These are phyloP conservation scores for Laburnicola sp. DNA, from an alignment of 2,329 filamentous ascomycete species.

Conservation along the genomic window DNA sequence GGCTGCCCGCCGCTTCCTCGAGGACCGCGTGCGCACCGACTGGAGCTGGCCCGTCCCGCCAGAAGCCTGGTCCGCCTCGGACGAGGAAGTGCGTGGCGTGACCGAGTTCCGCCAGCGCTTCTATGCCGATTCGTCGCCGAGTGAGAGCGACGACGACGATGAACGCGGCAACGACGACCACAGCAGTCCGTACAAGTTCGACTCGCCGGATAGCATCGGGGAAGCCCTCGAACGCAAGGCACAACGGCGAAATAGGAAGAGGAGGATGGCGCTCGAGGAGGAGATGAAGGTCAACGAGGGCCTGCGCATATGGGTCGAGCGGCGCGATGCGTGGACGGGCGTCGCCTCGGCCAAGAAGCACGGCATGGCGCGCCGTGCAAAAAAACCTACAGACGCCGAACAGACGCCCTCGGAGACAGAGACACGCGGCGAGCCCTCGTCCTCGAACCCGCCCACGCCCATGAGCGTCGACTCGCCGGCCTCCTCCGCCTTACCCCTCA, in stretches of 20 bases:
- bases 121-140: slow-evolving; percentile 43
- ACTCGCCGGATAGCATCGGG: slow-evolving; percentile 51
- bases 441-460: slow-evolving; percentile 35
- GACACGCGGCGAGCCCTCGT: slow-evolving; percentile 39
- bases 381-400: not conserved
- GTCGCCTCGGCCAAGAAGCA: slow-evolving; percentile 57
- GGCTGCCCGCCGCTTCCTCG: slow-evolving; percentile 48
- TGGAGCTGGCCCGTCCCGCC: slow-evolving; percentile 49
- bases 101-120: slow-evolving; percentile 49
- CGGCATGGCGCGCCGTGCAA: slow-evolving; percentile 12
- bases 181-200: slow-evolving; percentile 45
- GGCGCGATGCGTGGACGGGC: slow-evolving; percentile 83
- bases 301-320: slow-evolving; percentile 73
- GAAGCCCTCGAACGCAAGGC: slow-evolving; percentile 38
- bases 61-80: slow-evolving; percentile 37
- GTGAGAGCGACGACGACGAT: slow-evolving; percentile 22
- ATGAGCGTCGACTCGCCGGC: slow-evolving; percentile 6
- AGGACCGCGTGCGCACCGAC: slow-evolving; percentile 49
- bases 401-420: not conserved
- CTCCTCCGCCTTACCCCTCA: slow-evolving; percentile 2
- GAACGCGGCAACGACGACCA: slow-evolving; percentile 8
- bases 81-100: slow-evolving; percentile 39
- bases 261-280: slow-evolving; percentile 42
- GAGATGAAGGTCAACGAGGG: slow-evolving; percentile 74
- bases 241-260: slow-evolving; percentile 42